Percentiles rank a stretch among this genome's conserved stretches.
phyloP scores from a whole-genome alignment of 78 protist species.

The Dictyostelium capitatum region DNA sequence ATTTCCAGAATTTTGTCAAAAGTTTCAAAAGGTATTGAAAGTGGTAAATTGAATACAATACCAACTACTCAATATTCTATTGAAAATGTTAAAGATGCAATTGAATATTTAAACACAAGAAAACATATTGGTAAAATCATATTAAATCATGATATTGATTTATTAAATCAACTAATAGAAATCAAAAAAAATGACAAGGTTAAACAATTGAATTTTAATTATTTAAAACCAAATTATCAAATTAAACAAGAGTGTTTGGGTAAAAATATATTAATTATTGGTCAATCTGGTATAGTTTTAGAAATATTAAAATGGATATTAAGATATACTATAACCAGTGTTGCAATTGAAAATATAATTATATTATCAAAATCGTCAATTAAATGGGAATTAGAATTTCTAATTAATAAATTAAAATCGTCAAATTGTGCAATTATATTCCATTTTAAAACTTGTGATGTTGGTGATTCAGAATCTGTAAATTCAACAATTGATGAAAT shows the following conservation, averaged over 20 bases:
- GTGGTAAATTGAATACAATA: neutral
- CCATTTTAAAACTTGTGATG: constrained; percentile 19
- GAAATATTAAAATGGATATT: constrained; percentile 49
- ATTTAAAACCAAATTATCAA: constrained; percentile 12
- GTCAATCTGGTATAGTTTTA: constrained; percentile 54
- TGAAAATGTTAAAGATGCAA: constrained; percentile 10
- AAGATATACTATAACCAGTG: constrained; percentile 3
- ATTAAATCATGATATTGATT: neutral
- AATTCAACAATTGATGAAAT: neutral
- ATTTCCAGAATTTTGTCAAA: neutral
- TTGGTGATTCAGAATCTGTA: neutral
- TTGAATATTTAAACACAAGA: neutral
- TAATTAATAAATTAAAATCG: constrained; percentile 27
- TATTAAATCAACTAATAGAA: neutral
- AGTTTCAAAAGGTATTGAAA: neutral
- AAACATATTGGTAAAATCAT: constrained; percentile 11
- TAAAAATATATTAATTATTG: constrained; percentile 14
- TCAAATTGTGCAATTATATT: neutral
- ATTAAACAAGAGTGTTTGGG: neutral
- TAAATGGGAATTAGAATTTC: constrained; percentile 55
- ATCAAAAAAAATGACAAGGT: neutral
- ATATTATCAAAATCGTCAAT: constrained; percentile 33
- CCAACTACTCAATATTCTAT: constrained; percentile 19
- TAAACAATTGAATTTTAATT: too few species aligned
- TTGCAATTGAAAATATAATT: constrained; percentile 2